Evolutionary conservation across 2,329 filamentous ascomycete species (phyloP).

Genomic region (Talaromyces rugulosus): DNA sequence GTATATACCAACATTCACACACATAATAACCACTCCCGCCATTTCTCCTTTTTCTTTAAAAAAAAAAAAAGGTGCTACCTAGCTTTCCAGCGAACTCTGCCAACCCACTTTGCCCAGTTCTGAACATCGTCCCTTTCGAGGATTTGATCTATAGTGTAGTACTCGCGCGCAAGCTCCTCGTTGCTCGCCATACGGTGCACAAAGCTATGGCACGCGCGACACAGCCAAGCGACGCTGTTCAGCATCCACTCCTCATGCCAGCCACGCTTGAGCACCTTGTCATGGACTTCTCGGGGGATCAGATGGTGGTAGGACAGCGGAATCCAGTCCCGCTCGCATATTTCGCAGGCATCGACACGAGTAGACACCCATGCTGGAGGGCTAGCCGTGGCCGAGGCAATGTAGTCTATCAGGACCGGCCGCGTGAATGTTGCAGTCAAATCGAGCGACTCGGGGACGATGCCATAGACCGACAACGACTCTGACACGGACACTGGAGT

Average conservation of each 20-base stretch:
- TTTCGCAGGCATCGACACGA: slow-evolving; percentile 62
- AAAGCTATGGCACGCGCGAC: slow-evolving; percentile 76
- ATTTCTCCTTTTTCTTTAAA: neutral
- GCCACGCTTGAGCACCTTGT: slow-evolving; percentile 68
- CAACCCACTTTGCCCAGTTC: slow-evolving; percentile 69
- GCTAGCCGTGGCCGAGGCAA: slow-evolving; percentile 53
- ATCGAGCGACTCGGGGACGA: slow-evolving; percentile 50
- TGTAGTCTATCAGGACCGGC: slow-evolving; percentile 61
- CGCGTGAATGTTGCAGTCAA: slow-evolving; percentile 53
- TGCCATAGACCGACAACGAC: slow-evolving; percentile 62
- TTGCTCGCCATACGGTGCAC: slow-evolving; percentile 72
- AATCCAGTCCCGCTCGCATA: slow-evolving; percentile 71
- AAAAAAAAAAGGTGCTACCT: slow-evolving; percentile 29
- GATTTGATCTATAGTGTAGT: slow-evolving; percentile 68
- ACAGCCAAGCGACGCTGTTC: slow-evolving; percentile 81
- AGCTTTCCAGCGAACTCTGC: slow-evolving; percentile 69
- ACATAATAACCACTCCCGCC: neutral
- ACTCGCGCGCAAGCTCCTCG: slow-evolving; percentile 71
- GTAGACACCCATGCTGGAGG: slow-evolving; percentile 63
- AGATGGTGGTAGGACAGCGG: slow-evolving; percentile 79
- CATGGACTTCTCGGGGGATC: slow-evolving; percentile 74
- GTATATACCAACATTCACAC: neutral
- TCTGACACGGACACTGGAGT: slow-evolving; percentile 62
- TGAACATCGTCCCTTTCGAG: slow-evolving; percentile 66
- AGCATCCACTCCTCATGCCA: slow-evolving; percentile 74